phyloP scores from a whole-genome alignment of 495 filamentous ascomycete genomes.

The Aspergillus diversus region DNA sequence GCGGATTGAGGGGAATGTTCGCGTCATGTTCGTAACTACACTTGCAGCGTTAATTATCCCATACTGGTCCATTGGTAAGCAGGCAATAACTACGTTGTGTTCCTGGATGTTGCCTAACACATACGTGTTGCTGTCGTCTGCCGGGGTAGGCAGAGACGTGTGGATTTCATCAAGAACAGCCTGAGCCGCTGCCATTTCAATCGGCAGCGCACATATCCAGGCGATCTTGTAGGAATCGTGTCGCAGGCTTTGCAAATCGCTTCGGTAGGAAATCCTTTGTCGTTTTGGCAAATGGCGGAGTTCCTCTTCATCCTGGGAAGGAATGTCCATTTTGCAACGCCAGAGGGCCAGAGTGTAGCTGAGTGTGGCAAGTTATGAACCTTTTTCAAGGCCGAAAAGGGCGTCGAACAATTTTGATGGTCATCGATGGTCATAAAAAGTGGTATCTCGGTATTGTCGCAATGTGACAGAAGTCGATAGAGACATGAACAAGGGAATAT shows the following conservation, averaged over 20 bases:
- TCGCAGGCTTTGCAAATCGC: background rate
- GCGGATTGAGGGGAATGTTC: conserved; percentile 31
- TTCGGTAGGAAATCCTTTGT: too few relatives aligned
- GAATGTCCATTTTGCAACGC: too few relatives aligned
- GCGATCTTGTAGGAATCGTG: conserved; percentile 37
- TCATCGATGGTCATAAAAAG: too few relatives aligned
- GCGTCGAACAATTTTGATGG: too few relatives aligned
- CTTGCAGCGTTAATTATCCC: conserved; percentile 29
- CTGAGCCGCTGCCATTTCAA: conserved; percentile 40
- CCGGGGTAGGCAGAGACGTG: conserved; percentile 10
- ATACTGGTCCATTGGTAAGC: conserved; percentile 38
- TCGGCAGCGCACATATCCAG: conserved; percentile 40
- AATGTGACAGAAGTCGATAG: too few relatives aligned
- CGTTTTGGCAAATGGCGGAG: too few relatives aligned
- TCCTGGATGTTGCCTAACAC: conserved; percentile 34
- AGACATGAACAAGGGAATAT: too few relatives aligned
- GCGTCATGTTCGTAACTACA: conserved; percentile 25
- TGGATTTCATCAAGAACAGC: conserved; percentile 39
- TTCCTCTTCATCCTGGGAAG: too few relatives aligned
- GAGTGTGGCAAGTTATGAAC: too few relatives aligned
- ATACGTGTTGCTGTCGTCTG: conserved; percentile 36
- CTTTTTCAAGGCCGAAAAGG: too few relatives aligned
- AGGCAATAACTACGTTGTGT: conserved; percentile 52
- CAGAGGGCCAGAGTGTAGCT: too few relatives aligned
- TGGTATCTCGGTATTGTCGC: too few relatives aligned